Conservation (phyloP, 2,329 filamentous ascomycete genomes). For the Colletotrichum filicis region DNA sequence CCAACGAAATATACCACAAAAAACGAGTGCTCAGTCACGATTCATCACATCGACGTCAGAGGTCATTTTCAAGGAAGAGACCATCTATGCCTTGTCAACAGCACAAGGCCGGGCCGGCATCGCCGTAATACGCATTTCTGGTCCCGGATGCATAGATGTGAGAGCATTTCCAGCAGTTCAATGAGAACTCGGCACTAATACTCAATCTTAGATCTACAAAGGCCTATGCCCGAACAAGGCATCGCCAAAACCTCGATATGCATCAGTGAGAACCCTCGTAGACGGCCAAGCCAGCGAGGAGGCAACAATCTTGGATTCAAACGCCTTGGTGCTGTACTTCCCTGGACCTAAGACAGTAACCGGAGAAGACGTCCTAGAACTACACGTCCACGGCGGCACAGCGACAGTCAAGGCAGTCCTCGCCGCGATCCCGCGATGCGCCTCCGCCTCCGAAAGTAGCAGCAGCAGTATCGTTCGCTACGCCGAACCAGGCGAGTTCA, state of each 20-base stretch:
- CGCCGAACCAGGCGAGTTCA: constrained; percentile 96
- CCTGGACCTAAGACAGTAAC: constrained; percentile 85
- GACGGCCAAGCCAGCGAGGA: constrained; percentile 51
- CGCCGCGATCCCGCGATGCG: constrained; percentile 74
- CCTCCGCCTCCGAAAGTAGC: constrained; percentile 6
- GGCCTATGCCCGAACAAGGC: constrained; percentile 60
- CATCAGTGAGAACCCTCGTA: constrained; percentile 79
- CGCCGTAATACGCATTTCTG: constrained; percentile 89
- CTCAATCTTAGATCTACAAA: constrained; percentile 56
- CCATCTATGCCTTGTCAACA: constrained; percentile 93
- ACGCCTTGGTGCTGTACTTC: constrained; percentile 85
- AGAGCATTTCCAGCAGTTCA: constrained; percentile 29
- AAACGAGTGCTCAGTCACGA: neutral
- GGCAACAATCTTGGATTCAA: constrained; percentile 76
- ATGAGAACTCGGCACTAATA: neutral
- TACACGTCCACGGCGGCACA: constrained; percentile 93
- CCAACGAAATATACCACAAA: neutral
- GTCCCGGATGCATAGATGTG: constrained; percentile 77
- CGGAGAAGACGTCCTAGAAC: constrained; percentile 90
- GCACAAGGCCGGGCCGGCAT: constrained; percentile 89
- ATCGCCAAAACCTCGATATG: constrained; percentile 63
- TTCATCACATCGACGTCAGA: neutral
- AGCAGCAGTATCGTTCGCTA: constrained; percentile 70
- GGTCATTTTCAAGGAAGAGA: constrained; percentile 55
- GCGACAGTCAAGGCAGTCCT: constrained; percentile 91